Base-by-base conservation (phyloP, 192 early-diverging fungal species). In the Coemansia sp. region DNA sequence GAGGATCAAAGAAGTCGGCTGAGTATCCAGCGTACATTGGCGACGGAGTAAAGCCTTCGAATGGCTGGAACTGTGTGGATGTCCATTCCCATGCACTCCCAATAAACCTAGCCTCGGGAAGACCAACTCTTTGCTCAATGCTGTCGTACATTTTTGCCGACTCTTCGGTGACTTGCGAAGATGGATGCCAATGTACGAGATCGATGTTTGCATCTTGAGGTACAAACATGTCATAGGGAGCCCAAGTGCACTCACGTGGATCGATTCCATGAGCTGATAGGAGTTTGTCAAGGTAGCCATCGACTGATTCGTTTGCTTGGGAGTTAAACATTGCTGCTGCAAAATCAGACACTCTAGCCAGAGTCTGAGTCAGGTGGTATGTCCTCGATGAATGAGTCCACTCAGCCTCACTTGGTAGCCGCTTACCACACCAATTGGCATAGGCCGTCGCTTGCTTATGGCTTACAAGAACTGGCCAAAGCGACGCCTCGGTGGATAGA, bases 1-100 rank as follows among this genome's bases (percentile, higher is more conserved):
- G 58, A 22, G 74, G 85, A 61, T 97, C 92, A 65, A 96, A 94
- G 57, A 96, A 96, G 65, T 97, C 93, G 3, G 80, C 63, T 4
- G 91, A 91, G 73, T 97, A 97, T 1, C 92, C 93, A 10, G 93
- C 92, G 62, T 95, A 97, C 37, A 90, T 59, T 21, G 68, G 54
- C 18, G 85, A 87, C 9, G 79, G 56, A 44, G 71, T 62, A 55
- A 90, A 95, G 5, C 86, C 85, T 3, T 74, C 71, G 60, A 84
- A 71, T 7, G 74, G 63, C 7, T 78, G 80, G 60, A 89, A 88
- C 38, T 69, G 55, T 0, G 90, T 94, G 2, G 65, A 45, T 0
- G 93, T 93, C 89, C 86, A 89, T 45, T 95, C 94, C 91, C 92
- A 97, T 0, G 86, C 80, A 41, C 81, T 76, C 3, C 80, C 69